Evolutionary conservation across 441 rosid genomes (phyloP), one percentile per base, ranked within the genome.

Genomic region (Syzygium syzygioides): DNA sequence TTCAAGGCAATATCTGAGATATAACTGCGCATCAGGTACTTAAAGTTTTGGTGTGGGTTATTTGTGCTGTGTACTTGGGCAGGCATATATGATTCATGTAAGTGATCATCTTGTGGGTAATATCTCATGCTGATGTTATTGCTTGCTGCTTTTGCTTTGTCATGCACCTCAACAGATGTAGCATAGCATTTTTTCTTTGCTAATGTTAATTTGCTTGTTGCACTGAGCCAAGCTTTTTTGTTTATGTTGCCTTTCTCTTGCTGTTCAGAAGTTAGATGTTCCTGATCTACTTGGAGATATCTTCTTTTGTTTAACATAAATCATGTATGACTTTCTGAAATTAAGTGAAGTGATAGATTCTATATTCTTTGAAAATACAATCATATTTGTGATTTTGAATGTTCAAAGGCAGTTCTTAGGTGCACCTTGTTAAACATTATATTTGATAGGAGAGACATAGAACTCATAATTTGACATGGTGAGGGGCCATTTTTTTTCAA

Each of bases 1-100:
- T 97, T 95, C 93, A 94, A 94, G 91, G 97, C 96, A 66, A 89
- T 97, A 90, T 91, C 96, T 55, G 93, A 93, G 25, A 83, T 91
- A 28, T 94, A 89, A 92, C 60, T 50, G 79, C 87, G 0, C 41
- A 41, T 41, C 52, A 76, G 83, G 83, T 76, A 45, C 52, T 41
- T 76, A 76, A 76, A 41, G 52, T 76, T 76, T 76, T 76, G 83
- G 52, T 41, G 23, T 76, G 52, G 83, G 83, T 41, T 41, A 76
- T 76, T 37, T 76, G 52, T 37, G n/a, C 52, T 76, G n/a, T 76
- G 52, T 41, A 23, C n/a, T 76, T 76, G 83, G 83, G n/a, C 26
- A 41, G 41, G 52, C 52, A 76, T 76, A 41, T 1, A 1, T 13
- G 18, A 12, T 41, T 41, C 83, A 41, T 41, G n/a, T n/a, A 41